Evolutionary conservation across 2,329 filamentous ascomycete species (phyloP), one percentile per base, ranked within the genome.

Genomic region (Diaporthe sp.): DNA sequence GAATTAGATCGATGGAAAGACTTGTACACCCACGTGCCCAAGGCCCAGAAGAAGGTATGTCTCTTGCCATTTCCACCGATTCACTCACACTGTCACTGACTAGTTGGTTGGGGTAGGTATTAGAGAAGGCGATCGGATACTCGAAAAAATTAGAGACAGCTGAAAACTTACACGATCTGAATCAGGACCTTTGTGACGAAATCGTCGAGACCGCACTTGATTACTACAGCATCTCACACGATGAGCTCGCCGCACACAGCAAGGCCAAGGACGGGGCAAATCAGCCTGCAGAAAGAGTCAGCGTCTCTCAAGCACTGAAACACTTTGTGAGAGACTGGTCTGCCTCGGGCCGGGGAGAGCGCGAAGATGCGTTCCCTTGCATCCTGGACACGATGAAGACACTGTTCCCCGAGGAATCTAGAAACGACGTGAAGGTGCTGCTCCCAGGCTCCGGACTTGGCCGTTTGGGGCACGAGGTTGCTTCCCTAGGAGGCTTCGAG

Each of bases 281-380:
- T 28, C 15, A 61, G 8, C 6, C 5, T 17, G 37, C 58, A 61
- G 58, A 61, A 12, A 42, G 37, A 28, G n/a, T 42, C 58, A 42
- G 58, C 3, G 58, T 61, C 28, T 61, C 58, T 42, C 37, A 42
- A 42, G 37, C 58, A 61, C 3, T 61, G 37, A 61, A 61, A 4
- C 37, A 61, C 28, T 61, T 61, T 3, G 37, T 61, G 22, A 61
- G 58, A 19, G 37, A 61, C 58, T 61, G 58, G 58, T 61, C 58
- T 22, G 17, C n/a, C 12, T 61, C 58, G 6, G 58, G 37, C n/a
- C 58, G 22, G 17, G 37, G 4, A 28, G 58, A 61, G 37, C 58
- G 58, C 13, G 58, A 44, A 15, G 58, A 61, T 12, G 17, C 37
- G 19, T 61, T 61, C 8, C 58, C 37, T 42, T 61, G 58, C 28